phyloP scores from a whole-genome alignment of 768 basidiomycete genomes.

The Rhodotorula graminis region DNA sequence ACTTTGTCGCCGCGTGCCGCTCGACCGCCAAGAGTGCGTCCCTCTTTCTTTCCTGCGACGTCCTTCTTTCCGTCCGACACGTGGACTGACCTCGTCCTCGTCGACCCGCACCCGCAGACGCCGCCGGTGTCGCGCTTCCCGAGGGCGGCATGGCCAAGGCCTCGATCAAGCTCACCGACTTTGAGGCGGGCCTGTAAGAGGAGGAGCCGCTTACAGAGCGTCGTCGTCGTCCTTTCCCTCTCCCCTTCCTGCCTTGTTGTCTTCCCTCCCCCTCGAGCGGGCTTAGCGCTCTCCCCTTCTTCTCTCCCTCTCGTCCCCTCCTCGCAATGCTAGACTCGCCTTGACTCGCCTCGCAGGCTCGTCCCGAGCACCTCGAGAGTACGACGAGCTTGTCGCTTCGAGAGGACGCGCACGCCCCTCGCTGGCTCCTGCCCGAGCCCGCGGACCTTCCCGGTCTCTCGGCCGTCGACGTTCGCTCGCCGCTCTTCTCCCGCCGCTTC shows the following conservation, averaged over 20 bases:
- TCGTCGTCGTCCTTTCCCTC: not conserved
- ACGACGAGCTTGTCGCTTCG: too few relatives aligned
- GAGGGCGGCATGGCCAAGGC: slow-evolving; percentile 22
- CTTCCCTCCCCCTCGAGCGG: not conserved
- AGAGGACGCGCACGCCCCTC: too few relatives aligned
- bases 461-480: too few relatives aligned
- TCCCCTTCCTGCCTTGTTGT: not conserved
- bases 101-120: not conserved
- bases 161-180: slow-evolving; percentile 22
- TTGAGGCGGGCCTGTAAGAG: slow-evolving; percentile 10
- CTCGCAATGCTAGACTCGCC: not conserved
- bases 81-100: not conserved
- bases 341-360: not conserved
- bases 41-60: not conserved
- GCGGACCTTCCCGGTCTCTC: too few relatives aligned
- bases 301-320: not conserved
- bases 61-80: not conserved
- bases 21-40: not conserved
- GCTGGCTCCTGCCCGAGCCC: too few relatives aligned
- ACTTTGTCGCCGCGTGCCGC: slow-evolving; percentile 4
- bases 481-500: too few relatives aligned
- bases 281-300: too few relatives aligned
- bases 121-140: slow-evolving; percentile 7
- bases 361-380: too few relatives aligned
- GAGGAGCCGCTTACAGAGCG: not conserved